Base-by-base conservation (phyloP, 495 filamentous ascomycete species). In the Podospora comata region DNA sequence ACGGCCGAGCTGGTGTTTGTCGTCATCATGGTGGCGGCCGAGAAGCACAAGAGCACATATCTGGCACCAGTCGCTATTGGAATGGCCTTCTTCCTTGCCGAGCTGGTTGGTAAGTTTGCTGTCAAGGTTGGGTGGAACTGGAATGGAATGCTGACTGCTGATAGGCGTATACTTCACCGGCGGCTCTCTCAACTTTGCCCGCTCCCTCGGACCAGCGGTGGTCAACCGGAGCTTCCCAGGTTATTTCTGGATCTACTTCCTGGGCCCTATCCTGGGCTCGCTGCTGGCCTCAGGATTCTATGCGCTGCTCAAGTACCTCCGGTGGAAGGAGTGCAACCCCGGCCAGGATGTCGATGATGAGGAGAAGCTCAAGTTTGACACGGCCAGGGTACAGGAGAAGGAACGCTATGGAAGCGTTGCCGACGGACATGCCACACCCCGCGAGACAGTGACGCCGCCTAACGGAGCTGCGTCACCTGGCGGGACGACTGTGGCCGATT, bases 21-120 rank as follows among this genome's bases (percentile, higher is more conserved):
- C 5, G 89, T 94, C 39, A 90, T 94, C 78, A 92, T 96, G 82
- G 79, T 95, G 60, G 92, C 92, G 3, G 89, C 88, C 18, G 91
- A 94, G 77, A 95, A 94, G 78, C 90, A 93, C 76, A 89, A 90
- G 72, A 88, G 83, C 5, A 95, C 92, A 0, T 93, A 86, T 71
- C 79, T 93, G 15, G 92, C 92, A 0, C 92, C 92, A 0, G 82
- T 94, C 2, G 92, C 86, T 0, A 94, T 96, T 70, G 92, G 91
- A 4, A 70, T 91, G 26, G 79, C 89, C 0, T 85, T 95, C 53
- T 91, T 93, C 78, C 81, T 94, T 54, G 82, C 86, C 0, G 85
- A 93, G 71, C 68, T 94, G 60, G 79, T 77, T 58, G 75, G 91
- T 88, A 48, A 48, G 39, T 48, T 11, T 11, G 2, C 15, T 48